A percentile compares a stretch with the other conserved stretches of the same genome.
Conservation (phyloP, 768 basidiomycete genomes). For the Leccinum longicurvipes region DNA sequence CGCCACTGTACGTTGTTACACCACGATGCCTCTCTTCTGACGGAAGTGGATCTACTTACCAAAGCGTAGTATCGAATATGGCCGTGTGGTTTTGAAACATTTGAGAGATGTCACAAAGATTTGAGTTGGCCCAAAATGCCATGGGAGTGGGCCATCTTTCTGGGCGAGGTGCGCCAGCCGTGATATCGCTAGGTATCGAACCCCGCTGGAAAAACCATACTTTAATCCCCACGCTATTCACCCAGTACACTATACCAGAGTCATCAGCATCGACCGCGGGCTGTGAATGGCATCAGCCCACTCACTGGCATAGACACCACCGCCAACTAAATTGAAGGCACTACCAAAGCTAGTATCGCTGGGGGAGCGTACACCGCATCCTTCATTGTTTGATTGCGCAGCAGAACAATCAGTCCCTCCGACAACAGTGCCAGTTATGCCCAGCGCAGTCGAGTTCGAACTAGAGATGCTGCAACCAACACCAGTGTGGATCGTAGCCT, state of each 20-base stretch:
- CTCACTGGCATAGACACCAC: slow-evolving; percentile 89
- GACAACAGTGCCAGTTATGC: slow-evolving; percentile 62
- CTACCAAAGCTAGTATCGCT: slow-evolving; percentile 69
- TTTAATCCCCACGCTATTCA: slow-evolving; percentile 69
- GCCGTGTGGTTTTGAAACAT: slow-evolving; percentile 76
- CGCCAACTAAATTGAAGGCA: slow-evolving; percentile 80
- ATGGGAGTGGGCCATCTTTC: slow-evolving; percentile 71
- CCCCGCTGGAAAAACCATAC: slow-evolving; percentile 80
- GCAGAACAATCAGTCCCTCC: slow-evolving; percentile 72
- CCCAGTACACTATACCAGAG: slow-evolving; percentile 15
- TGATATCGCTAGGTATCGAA: slow-evolving; percentile 75
- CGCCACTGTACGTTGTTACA: slow-evolving; percentile 51
- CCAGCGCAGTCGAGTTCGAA: slow-evolving; percentile 42
- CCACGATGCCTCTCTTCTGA: neutral
- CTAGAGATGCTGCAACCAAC: slow-evolving; percentile 65
- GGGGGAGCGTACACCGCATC: slow-evolving; percentile 74
- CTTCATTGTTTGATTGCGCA: slow-evolving; percentile 65
- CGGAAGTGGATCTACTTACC: slow-evolving; percentile 39
- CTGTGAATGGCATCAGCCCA: slow-evolving; percentile 16
- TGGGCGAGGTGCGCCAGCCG: slow-evolving; percentile 68
- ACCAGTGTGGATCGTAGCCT: slow-evolving; percentile 78
- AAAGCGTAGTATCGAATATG: slow-evolving; percentile 86
- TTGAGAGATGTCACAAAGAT: slow-evolving; percentile 67
- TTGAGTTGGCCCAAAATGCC: slow-evolving; percentile 72
- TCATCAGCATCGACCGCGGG: neutral